Evolutionary conservation across 768 basidiomycete species (phyloP).

Genomic region (Agrocybe chaxingu): DNA sequence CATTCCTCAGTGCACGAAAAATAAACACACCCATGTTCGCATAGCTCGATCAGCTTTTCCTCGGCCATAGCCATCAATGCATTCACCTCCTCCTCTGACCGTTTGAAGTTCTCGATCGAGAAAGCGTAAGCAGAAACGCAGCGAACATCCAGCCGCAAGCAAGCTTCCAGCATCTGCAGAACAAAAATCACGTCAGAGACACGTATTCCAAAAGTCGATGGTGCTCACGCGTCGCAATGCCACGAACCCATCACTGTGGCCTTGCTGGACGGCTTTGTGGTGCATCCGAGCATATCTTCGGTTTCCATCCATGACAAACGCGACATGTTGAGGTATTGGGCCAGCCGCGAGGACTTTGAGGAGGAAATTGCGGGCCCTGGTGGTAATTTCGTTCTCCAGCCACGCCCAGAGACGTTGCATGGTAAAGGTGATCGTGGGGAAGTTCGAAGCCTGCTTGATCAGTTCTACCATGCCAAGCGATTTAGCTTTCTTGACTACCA

Average conservation of each 20-base stretch:
- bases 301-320: slow-evolving; percentile 98
- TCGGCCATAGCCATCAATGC: slow-evolving; percentile 85
- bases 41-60: slow-evolving; percentile 73
- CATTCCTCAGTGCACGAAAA: not conserved
- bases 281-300: slow-evolving; percentile 78
- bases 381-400: slow-evolving; percentile 28
- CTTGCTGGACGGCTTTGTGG: slow-evolving; percentile 64
- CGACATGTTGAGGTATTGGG: slow-evolving; percentile 86
- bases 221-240: slow-evolving; percentile 71
- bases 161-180: slow-evolving; percentile 77
- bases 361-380: slow-evolving; percentile 42
- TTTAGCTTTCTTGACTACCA: too few species aligned
- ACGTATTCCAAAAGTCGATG: not conserved
- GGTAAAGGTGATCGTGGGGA: not conserved
- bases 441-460: slow-evolving; percentile 2
- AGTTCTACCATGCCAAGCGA: not conserved
- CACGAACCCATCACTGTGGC: slow-evolving; percentile 83
- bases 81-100: slow-evolving; percentile 81
- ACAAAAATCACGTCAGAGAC: not conserved
- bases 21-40: slow-evolving; percentile 67
- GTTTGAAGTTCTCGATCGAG: slow-evolving; percentile 94
- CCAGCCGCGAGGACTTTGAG: slow-evolving; percentile 73
- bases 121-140: slow-evolving; percentile 98
- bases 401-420: slow-evolving; percentile 24
- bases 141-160: slow-evolving; percentile 71